Percentiles rank a stretch among this genome's conserved stretches.
These are phyloP conservation scores for Saturnispora hagleri DNA, from an alignment of 805 yeast species.

Conservation along the genomic window DNA sequence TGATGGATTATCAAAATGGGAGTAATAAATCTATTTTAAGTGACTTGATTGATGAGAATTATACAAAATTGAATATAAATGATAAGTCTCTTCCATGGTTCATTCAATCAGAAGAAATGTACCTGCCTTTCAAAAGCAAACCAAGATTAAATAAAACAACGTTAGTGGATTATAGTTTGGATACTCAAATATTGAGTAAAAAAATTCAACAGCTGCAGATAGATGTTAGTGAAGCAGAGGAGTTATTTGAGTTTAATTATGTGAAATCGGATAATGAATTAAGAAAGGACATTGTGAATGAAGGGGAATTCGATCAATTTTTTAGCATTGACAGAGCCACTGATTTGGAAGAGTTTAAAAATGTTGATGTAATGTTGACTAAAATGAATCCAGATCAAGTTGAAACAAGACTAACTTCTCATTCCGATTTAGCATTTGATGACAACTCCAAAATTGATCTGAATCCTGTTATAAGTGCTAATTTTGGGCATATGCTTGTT, in stretches of 20 bases:
- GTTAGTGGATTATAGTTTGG: constrained; percentile 5
- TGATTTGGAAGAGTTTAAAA: not conserved
- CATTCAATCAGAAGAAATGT: constrained; percentile 15
- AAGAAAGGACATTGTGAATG: not conserved
- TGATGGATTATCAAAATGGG: constrained; percentile 21
- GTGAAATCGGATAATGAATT: constrained; percentile 10
- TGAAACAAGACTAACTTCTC: not conserved
- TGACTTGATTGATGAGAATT: constrained; percentile 7
- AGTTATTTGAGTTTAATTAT: constrained; percentile 24
- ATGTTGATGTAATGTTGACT: not conserved
- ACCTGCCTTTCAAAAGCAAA: constrained; percentile 14
- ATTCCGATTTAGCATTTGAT: constrained; percentile 1
- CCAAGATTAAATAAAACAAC: constrained; percentile 11
- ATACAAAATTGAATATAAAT: constrained; percentile 8
- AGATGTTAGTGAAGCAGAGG: constrained; percentile 18
- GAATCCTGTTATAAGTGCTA: constrained; percentile 20
- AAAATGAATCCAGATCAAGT: not conserved
- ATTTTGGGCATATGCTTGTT: constrained; percentile 23
- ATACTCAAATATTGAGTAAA: constrained; percentile 13
- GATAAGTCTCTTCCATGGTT: constrained; percentile 28
- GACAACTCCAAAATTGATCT: constrained; percentile 13
- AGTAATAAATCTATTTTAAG: constrained; percentile 10
- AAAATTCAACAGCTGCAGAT: constrained; percentile 16
- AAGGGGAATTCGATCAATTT: not conserved
- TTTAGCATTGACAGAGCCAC: not conserved